Evolutionary conservation across 441 rosid genomes (phyloP).

Genomic region (Euphorbia schlechtendalii): DNA sequence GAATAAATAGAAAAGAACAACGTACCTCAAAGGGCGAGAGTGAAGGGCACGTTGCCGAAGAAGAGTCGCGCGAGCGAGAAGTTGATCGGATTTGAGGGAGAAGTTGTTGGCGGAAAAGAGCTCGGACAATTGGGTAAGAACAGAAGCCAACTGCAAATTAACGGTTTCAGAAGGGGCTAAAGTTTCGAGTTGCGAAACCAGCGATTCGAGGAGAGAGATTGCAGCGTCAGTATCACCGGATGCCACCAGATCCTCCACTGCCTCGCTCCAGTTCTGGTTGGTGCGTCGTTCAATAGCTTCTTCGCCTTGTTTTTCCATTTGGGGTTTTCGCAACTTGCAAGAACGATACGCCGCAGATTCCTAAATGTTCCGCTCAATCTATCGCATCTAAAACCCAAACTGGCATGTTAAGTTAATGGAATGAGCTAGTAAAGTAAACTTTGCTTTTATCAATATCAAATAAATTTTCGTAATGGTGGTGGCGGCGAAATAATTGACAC

Average conservation of each 20-base stretch:
- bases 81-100: slow-evolving; percentile 73
- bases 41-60: slow-evolving; percentile 36
- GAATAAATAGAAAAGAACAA: not conserved
- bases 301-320: not conserved
- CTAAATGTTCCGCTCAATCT: no score
- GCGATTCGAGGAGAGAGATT: slow-evolving; percentile 58
- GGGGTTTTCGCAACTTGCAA: no score
- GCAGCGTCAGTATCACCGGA: slow-evolving; percentile 57
- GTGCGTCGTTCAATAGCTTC: not conserved
- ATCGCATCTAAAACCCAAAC: no score
- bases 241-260: slow-evolving; percentile 67
- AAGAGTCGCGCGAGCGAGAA: slow-evolving; percentile 51
- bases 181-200: slow-evolving; percentile 38
- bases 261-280: slow-evolving; percentile 71
- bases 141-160: slow-evolving; percentile 53
- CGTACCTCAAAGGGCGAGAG: slow-evolving; percentile 25
- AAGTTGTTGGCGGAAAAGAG: slow-evolving; percentile 61
- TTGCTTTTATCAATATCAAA: no score
- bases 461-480: no score
- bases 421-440: no score
- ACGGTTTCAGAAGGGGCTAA: slow-evolving; percentile 22
- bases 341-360: no score
- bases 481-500: no score
- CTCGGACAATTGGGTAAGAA: slow-evolving; percentile 53
- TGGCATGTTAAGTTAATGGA: no score